Percentiles rank a stretch among this genome's conserved stretches.
Evolutionary conservation across 257 asterid species (phyloP).

Genomic region (Primulina tabacum): DNA sequence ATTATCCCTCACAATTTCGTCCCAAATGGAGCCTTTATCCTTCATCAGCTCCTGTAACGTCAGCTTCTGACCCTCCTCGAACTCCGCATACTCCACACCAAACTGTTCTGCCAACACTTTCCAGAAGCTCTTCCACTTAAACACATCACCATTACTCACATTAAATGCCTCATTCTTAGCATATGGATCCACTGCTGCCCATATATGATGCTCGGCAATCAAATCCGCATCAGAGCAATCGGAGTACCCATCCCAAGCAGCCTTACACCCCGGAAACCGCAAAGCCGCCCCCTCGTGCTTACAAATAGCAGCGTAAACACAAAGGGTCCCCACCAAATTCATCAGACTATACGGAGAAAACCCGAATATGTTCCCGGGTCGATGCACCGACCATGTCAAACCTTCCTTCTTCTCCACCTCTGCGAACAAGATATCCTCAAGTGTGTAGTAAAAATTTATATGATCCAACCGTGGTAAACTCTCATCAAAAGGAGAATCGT

Average conservation of each 20-base stretch:
- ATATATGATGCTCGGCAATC: constrained; percentile 36
- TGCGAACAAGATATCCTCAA: constrained; percentile 35
- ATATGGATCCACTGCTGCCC: constrained; percentile 31
- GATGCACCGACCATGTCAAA: constrained; percentile 35
- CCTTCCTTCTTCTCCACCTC: constrained; percentile 34
- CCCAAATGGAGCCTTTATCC: constrained; percentile 29
- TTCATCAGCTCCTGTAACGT: constrained; percentile 28
- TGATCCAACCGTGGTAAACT: constrained; percentile 26
- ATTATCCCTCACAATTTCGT: constrained; percentile 27
- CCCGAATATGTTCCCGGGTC: constrained; percentile 31
- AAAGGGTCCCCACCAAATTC: constrained; percentile 28
- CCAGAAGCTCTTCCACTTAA: constrained; percentile 32
- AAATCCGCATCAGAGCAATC: constrained; percentile 39
- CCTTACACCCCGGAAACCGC: constrained; percentile 36
- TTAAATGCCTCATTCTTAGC: constrained; percentile 37
- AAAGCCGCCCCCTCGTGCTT: constrained; percentile 31
- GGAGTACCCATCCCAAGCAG: constrained; percentile 30
- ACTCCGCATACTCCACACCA: constrained; percentile 19
- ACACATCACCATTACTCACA: constrained; percentile 39
- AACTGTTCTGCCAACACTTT: constrained; percentile 28
- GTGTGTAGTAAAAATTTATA: constrained; percentile 24
- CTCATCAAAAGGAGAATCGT: constrained; percentile 33
- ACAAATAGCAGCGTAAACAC: constrained; percentile 35
- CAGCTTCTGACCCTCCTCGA: constrained; percentile 23
- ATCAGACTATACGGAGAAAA: constrained; percentile 33